A percentile compares a stretch with the other conserved stretches of the same genome.
These are phyloP conservation scores for Astragalus glycyphyllos DNA, from an alignment of 306 rosid genomes.

Conservation along the genomic window DNA sequence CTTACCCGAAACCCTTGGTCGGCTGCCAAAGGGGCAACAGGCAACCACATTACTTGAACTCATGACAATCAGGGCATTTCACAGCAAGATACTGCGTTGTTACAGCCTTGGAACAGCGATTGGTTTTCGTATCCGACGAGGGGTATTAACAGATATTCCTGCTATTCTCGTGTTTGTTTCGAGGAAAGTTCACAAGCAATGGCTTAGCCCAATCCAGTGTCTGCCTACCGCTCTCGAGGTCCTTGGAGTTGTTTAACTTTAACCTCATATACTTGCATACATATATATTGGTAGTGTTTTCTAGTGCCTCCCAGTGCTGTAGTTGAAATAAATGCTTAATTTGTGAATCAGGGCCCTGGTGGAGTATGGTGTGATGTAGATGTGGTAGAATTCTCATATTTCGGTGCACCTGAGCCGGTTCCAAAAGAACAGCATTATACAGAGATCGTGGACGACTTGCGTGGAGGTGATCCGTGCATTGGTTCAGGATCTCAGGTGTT, in stretches of 20 bases:
- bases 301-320: conserved; percentile 18
- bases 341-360: conserved; percentile 90
- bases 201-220: conserved; percentile 98
- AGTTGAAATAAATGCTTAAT: conserved; percentile 33
- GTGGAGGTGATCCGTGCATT: conserved; percentile 93
- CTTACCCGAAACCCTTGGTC: conserved; percentile 86
- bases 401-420: conserved; percentile 99
- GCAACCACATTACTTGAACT: conserved; percentile 95
- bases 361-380: conserved; percentile 99
- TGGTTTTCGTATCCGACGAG: conserved; percentile 91
- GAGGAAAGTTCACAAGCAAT: conserved; percentile 98
- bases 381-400: conserved; percentile 96
- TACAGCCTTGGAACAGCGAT: conserved; percentile 98
- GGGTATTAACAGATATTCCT: conserved; percentile 90
- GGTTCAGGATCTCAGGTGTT: conserved; percentile 99
- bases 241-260: conserved; percentile 27
- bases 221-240: conserved; percentile 98
- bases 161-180: conserved; percentile 98
- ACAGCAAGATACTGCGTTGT: conserved; percentile 98
- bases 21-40: conserved; percentile 90
- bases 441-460: conserved; percentile 90
- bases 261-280: conserved; percentile 17
- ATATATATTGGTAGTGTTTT: background rate
- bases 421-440: conserved; percentile 94
- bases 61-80: conserved; percentile 98